A percentile compares a stretch with the other conserved stretches of the same genome.
phyloP scores from a whole-genome alignment of 805 yeast species.

The Blastobotrys chiropterorum region DNA sequence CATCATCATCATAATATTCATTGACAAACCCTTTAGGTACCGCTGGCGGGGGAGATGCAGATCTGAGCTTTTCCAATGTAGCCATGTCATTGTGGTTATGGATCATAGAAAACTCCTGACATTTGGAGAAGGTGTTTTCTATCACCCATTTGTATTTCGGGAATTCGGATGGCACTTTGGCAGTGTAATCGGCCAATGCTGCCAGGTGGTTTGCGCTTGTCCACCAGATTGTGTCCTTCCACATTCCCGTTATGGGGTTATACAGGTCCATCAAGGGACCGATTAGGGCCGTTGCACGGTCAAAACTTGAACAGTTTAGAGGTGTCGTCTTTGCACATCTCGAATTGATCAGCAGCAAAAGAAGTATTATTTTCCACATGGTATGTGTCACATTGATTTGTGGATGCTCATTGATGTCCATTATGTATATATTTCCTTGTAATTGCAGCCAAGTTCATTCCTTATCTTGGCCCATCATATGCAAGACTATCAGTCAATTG shows the following conservation, averaged over 20 bases:
- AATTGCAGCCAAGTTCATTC: too few relatives aligned
- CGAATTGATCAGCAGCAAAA: background rate
- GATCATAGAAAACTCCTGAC: background rate
- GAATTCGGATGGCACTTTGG: background rate
- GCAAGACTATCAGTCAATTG: too few relatives aligned
- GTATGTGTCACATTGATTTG: background rate
- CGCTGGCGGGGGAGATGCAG: conserved; percentile 7
- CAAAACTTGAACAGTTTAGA: background rate
- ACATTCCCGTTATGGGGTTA: background rate
- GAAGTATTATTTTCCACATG: background rate
- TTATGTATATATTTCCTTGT: too few relatives aligned
- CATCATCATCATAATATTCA: conserved; percentile 12
- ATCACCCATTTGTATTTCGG: background rate
- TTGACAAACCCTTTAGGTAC: conserved; percentile 10
- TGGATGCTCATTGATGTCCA: too few relatives aligned
- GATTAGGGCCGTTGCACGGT: background rate
- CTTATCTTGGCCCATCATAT: too few relatives aligned
- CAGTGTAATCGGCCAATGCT: background rate
- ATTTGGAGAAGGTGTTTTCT: conserved; percentile 5
- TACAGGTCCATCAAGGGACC: background rate
- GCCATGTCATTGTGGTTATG: background rate
- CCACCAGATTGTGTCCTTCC: conserved; percentile 4
- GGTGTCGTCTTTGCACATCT: background rate
- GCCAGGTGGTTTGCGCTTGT: conserved; percentile 2
- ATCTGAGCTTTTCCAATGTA: background rate